phyloP scores from a whole-genome alignment of 2,329 filamentous ascomycete species.

The Colletotrichum lindemuthianum region DNA sequence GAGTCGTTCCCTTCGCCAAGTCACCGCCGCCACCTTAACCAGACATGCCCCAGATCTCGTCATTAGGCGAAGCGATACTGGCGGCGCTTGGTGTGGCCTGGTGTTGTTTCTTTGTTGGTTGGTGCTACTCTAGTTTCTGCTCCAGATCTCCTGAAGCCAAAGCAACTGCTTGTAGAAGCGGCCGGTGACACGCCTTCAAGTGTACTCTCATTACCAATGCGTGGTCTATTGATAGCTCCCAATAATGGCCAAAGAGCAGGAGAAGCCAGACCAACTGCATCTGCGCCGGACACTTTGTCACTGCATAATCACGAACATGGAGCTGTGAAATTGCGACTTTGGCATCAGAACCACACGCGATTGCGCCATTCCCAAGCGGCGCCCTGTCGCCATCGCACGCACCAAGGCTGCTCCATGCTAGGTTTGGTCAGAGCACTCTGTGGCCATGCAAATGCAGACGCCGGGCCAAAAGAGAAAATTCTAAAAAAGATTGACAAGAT shows the following conservation, averaged over 20 bases:
- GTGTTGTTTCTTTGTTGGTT: not conserved
- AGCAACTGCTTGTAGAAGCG: no score
- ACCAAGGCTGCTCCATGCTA: slow-evolving; percentile 16
- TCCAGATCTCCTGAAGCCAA: no score
- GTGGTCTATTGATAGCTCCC: not conserved
- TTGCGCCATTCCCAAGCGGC: slow-evolving; percentile 31
- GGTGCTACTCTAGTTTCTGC: not conserved
- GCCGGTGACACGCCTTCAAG: no score
- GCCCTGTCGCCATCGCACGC: slow-evolving; percentile 14
- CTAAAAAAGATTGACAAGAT: slow-evolving; percentile 27
- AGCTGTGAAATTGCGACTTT: slow-evolving; percentile 25
- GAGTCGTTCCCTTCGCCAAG: not conserved
- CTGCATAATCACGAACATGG: no score
- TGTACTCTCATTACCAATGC: not conserved
- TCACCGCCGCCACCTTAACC: not conserved
- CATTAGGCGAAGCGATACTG: no score
- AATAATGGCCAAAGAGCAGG: no score
- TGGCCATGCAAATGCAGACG: slow-evolving; percentile 23
- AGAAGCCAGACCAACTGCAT: no score
- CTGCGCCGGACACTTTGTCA: no score
- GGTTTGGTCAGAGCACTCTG: no score
- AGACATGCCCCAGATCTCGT: not conserved
- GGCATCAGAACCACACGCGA: slow-evolving; percentile 33
- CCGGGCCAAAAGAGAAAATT: slow-evolving; percentile 28
- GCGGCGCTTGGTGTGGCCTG: no score